Percentiles rank a stretch among this genome's conserved stretches.
These are phyloP conservation scores for Metarhizium anisopliae DNA, from an alignment of 2,329 filamentous ascomycete genomes.

Conservation along the genomic window DNA sequence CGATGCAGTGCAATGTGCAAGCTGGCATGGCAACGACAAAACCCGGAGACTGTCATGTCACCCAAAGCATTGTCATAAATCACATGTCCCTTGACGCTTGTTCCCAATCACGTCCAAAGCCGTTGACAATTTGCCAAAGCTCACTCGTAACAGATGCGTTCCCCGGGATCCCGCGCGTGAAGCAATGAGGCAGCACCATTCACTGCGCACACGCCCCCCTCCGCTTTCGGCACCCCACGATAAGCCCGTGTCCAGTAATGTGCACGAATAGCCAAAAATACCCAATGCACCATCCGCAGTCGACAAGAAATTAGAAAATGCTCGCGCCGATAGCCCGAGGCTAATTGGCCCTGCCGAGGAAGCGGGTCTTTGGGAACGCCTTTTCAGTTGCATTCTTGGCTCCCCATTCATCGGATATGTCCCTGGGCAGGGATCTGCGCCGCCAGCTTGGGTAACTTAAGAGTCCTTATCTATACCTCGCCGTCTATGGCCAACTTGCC, in stretches of 20 bases:
- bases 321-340: background rate
- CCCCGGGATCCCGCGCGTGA: background rate
- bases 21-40: no score
- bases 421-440: slow-evolving; percentile 3
- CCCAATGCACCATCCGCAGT: no score
- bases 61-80: no score
- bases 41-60: no score
- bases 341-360: background rate
- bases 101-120: background rate
- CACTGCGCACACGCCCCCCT: background rate
- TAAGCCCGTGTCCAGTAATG: background rate
- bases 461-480: slow-evolving; percentile 2
- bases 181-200: no score
- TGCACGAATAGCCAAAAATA: no score
- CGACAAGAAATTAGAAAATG: no score
- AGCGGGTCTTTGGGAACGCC: no score
- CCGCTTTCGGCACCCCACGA: background rate
- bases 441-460: background rate
- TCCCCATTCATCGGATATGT: background rate
- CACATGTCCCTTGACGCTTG: no score
- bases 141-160: background rate
- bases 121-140: background rate
- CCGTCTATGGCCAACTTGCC: background rate
- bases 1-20: no score
- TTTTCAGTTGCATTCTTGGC: background rate